These are phyloP conservation scores for Spencermartinsiella europaea DNA, from an alignment of 805 yeast genomes.

Conservation along the genomic window DNA sequence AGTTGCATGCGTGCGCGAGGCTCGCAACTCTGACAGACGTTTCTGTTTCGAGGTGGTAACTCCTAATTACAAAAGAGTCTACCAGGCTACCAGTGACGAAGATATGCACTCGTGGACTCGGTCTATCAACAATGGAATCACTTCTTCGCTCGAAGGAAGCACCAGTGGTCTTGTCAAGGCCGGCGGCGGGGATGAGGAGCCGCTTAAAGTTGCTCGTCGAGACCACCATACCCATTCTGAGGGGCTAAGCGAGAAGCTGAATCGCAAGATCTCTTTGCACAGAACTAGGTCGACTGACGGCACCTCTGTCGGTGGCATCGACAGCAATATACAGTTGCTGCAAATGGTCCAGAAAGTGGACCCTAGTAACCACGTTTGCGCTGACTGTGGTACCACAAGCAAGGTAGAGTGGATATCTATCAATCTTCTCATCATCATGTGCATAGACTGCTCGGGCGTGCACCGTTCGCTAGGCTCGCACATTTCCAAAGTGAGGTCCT, in stretches of 20 bases:
- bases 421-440: slow-evolving; percentile 63
- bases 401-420: slow-evolving; percentile 85
- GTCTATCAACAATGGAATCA: slow-evolving; percentile 52
- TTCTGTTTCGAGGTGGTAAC: slow-evolving; percentile 75
- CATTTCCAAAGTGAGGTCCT: slow-evolving; percentile 69
- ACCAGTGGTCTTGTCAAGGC: neutral
- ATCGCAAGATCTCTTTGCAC: neutral
- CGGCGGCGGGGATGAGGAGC: neutral
- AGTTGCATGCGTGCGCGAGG: slow-evolving; percentile 54
- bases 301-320: neutral
- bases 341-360: slow-evolving; percentile 24
- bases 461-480: slow-evolving; percentile 84
- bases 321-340: slow-evolving; percentile 5
- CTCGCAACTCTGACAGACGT: slow-evolving; percentile 36
- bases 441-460: slow-evolving; percentile 83
- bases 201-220: neutral
- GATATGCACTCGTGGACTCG: slow-evolving; percentile 68
- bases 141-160: slow-evolving; percentile 35
- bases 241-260: neutral
- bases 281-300: neutral
- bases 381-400: slow-evolving; percentile 65
- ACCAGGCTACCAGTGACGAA: slow-evolving; percentile 65
- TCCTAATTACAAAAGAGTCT: slow-evolving; percentile 62
- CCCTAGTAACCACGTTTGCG: slow-evolving; percentile 60
- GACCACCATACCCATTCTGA: neutral